Base-by-base conservation (phyloP, 768 basidiomycete genomes). In the Termitomyces sp. region DNA sequence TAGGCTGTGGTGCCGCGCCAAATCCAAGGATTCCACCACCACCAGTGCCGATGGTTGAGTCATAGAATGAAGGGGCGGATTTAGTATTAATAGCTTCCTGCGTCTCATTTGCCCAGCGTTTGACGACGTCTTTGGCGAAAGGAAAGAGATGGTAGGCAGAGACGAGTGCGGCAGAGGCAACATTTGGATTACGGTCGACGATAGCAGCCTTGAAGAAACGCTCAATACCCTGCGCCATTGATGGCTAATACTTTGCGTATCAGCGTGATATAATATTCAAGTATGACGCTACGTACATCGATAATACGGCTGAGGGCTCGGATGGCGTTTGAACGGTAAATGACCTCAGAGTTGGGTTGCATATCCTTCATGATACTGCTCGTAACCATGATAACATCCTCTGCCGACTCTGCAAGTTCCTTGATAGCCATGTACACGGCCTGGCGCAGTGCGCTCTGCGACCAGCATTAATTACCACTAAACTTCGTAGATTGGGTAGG, bases 331-430 rank as follows among this genome's bases (percentile, higher is more conserved):
- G 97, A 93, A 56, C 97, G 83, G 74, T 99, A 99, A 61, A 99
- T 94, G 68, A 98, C 96, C 74, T 99, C 97, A 51, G 94, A 89
- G 71, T 97, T 98, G 56, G 95, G 91, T 69, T 99, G 97, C 94
- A 98, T 99, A 70, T 99, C 97, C 79, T 98, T 98, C 95, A 97
- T 97, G 73, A 99, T 98, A 68, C 94, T 97, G 72, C 89, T 92
- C 10, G 97, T 99, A 62, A 98, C 95, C 94, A 99, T 99, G 66
- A 99, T 97, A 32, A 98, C 94, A 79, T 98, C 96, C 73, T 99
- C 95, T 16, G 97, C 93, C n/a, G 90, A 89, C 38, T 84, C 87
- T 32, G 95, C 89, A 12, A 99, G 82, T 74, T 99, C 97, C 78
- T 98, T 99, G 78, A 99, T 98, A 54, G 96, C 91, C 60, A 99